Percentiles rank a stretch among this genome's conserved stretches.
These are phyloP conservation scores for Phytopythium aichiense DNA, from an alignment of 352 stramenopile genomes.

Conservation along the genomic window DNA sequence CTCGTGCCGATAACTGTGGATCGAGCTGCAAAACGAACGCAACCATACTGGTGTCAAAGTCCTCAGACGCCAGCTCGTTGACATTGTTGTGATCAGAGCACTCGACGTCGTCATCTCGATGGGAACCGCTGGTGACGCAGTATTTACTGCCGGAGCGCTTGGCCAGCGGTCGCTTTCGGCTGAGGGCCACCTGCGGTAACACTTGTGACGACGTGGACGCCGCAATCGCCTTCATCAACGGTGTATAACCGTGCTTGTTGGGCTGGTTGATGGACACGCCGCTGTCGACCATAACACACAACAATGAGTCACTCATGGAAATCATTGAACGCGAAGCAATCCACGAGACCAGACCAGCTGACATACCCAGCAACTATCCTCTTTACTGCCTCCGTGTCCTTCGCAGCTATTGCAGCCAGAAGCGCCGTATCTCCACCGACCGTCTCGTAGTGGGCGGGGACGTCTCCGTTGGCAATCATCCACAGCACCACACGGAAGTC, in stretches of 20 bases:
- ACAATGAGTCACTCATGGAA: background rate
- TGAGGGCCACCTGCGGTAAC: background rate
- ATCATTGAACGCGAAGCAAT: background rate
- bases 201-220: slow-evolving; percentile 17
- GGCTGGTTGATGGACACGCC: slow-evolving; percentile 50
- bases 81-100: background rate
- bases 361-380: slow-evolving; percentile 27
- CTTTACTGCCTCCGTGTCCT: slow-evolving; percentile 32
- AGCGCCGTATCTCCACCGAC: slow-evolving; percentile 52
- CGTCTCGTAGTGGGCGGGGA: slow-evolving; percentile 48
- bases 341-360: too few species aligned
- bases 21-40: slow-evolving; percentile 30
- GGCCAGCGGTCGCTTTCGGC: background rate
- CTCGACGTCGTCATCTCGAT: background rate
- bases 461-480: slow-evolving; percentile 60
- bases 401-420: slow-evolving; percentile 47
- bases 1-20: slow-evolving; percentile 36
- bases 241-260: slow-evolving; percentile 59
- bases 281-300: slow-evolving; percentile 10
- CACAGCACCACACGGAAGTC: slow-evolving; percentile 65
- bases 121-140: background rate
- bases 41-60: slow-evolving; percentile 56
- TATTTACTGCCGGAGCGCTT: slow-evolving; percentile 5
- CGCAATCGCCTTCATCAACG: slow-evolving; percentile 73
- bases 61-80: background rate